These are phyloP conservation scores for Leptomonas seymouri DNA, from an alignment of 208 protist species.

Conservation along the genomic window DNA sequence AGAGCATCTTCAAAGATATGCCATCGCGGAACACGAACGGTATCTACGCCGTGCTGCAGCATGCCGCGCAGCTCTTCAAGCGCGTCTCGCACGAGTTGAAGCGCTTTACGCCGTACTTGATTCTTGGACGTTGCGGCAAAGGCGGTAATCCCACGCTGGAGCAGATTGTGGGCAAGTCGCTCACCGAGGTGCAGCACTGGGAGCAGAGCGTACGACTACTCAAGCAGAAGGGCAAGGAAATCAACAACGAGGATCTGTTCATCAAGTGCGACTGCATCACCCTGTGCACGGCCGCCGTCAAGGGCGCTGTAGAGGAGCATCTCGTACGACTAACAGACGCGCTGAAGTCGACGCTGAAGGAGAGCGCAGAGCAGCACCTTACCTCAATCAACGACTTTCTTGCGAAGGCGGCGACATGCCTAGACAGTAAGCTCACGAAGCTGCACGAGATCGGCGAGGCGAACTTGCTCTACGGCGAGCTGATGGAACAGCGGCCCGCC, in stretches of 20 bases:
- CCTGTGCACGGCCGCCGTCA: constrained; percentile 93
- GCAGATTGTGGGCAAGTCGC: constrained; percentile 82
- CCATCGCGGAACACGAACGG: constrained; percentile 85
- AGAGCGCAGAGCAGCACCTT: constrained; percentile 84
- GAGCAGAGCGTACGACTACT: constrained; percentile 95
- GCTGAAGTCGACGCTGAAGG: constrained; percentile 85
- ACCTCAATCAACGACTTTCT: constrained; percentile 88
- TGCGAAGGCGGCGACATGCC: constrained; percentile 55
- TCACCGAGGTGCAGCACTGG: constrained; percentile 95
- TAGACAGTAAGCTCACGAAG: constrained; percentile 90
- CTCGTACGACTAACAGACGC: constrained; percentile 89
- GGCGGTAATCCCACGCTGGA: constrained; percentile 82
- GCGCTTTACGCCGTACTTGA: constrained; percentile 88
- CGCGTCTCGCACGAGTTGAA: constrained; percentile 85
- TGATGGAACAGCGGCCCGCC: constrained; percentile 83
- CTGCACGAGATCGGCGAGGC: constrained; percentile 94
- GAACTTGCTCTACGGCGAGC: constrained; percentile 76
- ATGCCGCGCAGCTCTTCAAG: constrained; percentile 92
- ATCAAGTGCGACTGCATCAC: constrained; percentile 95
- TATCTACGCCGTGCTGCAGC: constrained; percentile 92
- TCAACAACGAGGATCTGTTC: constrained; percentile 93
- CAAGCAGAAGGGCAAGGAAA: constrained; percentile 95
- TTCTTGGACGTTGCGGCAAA: constrained; percentile 89
- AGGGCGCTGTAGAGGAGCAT: constrained; percentile 94
- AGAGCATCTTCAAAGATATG: constrained; percentile 86